Base-by-base conservation (phyloP, 2,329 filamentous ascomycete genomes). In the Colletotrichum aenigma region DNA sequence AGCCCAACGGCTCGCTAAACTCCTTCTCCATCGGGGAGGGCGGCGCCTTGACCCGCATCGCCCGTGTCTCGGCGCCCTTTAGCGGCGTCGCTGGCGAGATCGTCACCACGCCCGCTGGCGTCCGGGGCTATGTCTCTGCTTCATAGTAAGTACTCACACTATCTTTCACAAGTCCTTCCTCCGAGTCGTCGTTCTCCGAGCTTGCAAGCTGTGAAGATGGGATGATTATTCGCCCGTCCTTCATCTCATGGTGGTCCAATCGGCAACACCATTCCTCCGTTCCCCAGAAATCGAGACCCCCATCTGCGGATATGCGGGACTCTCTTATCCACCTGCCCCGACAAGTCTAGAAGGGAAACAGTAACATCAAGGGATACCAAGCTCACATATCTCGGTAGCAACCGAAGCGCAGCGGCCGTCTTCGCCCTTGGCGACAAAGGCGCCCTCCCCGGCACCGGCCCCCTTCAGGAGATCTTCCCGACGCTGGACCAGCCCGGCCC, bases 81-180 rank as follows among this genome's bases (percentile, higher is more conserved):
- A 69, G 77, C 75, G 77, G 70, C 56, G 77, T 78, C 4, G 77
- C 77, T 56, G 77, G 75, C 28, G 77, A 78, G 58, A 77, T 78
- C 48, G 56, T 78, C 58, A 78, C 75, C 4, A 73, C 77, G 16
- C 34, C 76, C 21, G 74, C 70, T 55, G 77, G 77, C 13, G 76
- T 62, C 32, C 75, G 77, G 34, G 76, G 75, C 24, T 78, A 78
- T 36, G 71, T 78, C 36, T 74, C 68, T 38, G 67, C 77, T 26
- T 78, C 77, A 10, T 78, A 70, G 77, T 78, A 24, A 77, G 77
- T 78, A 2, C 36, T 36, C 13, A 21, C 56, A 16, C 21, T 15
- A 12, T 4, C 38, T 36, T 34, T 38, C 24, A 7, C 16, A 43
- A 18, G 7, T 7, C 30, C 32, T 61, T 61, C 2, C 48, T 36